phyloP scores from a whole-genome alignment of 495 filamentous ascomycete genomes.

The Hypoxylon lenormandii region DNA sequence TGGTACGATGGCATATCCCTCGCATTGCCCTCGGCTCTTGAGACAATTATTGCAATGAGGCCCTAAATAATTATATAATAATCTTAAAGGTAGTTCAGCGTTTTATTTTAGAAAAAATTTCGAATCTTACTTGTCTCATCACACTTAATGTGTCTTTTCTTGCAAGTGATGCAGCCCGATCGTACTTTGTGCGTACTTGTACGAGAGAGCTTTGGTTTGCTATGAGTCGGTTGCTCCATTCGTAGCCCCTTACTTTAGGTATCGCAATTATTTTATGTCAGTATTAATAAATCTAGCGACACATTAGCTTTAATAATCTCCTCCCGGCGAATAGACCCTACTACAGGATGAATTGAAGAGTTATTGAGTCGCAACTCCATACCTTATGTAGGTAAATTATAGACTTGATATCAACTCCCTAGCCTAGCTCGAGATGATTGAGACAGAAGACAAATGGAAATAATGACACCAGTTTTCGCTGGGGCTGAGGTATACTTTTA shows the following conservation, averaged over 20 bases:
- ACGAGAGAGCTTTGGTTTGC: constrained; percentile 22
- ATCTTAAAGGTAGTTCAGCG: too few species aligned
- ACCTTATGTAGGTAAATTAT: too few species aligned
- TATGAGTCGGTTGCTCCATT: not conserved
- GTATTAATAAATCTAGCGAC: not conserved
- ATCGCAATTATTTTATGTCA: not conserved
- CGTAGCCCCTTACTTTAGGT: not conserved
- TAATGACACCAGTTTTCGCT: too few species aligned
- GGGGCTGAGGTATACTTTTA: too few species aligned
- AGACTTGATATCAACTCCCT: too few species aligned
- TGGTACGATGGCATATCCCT: constrained; percentile 15
- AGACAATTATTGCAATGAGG: constrained; percentile 51
- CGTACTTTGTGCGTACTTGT: constrained; percentile 24
- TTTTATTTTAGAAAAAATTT: too few species aligned
- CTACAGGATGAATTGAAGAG: not conserved
- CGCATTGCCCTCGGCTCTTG: constrained; percentile 15
- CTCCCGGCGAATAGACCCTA: not conserved
- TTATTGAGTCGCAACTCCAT: too few species aligned
- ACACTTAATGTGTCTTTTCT: constrained; percentile 51
- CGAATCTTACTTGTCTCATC: constrained; percentile 62
- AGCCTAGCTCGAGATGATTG: too few species aligned
- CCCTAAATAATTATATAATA: too few species aligned
- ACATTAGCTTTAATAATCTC: not conserved
- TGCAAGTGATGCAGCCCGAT: constrained; percentile 55
- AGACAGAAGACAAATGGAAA: too few species aligned